These are phyloP conservation scores for Silene latifolia DNA, from an alignment of 148 eudicot species.

Conservation along the genomic window DNA sequence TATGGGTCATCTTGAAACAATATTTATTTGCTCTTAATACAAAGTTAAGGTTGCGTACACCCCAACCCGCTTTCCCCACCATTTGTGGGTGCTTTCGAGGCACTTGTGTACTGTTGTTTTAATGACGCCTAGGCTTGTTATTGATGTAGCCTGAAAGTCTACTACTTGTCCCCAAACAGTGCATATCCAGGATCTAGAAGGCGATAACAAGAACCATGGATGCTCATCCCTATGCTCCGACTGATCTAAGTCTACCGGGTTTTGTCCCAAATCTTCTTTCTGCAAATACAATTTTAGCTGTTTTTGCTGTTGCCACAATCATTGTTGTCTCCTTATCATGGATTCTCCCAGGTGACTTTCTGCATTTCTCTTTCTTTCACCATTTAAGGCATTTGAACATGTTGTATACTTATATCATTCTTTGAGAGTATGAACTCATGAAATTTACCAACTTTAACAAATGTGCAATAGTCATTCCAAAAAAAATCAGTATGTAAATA, in stretches of 20 bases:
- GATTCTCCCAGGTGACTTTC: slow-evolving; percentile 57
- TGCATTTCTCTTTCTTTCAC: background rate
- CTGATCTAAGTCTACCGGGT: slow-evolving; percentile 62
- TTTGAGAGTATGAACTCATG: background rate
- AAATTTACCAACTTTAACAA: background rate
- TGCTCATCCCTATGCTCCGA: slow-evolving; percentile 65
- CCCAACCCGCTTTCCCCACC: background rate
- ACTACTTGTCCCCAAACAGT: background rate
- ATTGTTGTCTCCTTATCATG: slow-evolving; percentile 49
- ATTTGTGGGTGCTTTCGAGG: background rate
- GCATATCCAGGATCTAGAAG: slow-evolving; percentile 2
- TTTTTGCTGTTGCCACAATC: slow-evolving; percentile 45
- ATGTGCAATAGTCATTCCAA: background rate
- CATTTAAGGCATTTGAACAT: background rate
- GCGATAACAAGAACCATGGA: slow-evolving; percentile 16
- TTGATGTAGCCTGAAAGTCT: background rate
- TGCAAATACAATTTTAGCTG: slow-evolving; percentile 43
- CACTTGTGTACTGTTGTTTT: no score
- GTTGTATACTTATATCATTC: background rate
- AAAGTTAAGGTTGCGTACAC: background rate
- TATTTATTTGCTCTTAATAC: background rate
- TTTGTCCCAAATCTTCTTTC: slow-evolving; percentile 55
- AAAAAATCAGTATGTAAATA: no score
- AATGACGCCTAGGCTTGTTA: background rate
- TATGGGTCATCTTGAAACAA: background rate